A percentile compares a stretch with the other conserved stretches of the same genome.
phyloP scores from a whole-genome alignment of 345 rosid genomes.

The Citropsis articulata region DNA sequence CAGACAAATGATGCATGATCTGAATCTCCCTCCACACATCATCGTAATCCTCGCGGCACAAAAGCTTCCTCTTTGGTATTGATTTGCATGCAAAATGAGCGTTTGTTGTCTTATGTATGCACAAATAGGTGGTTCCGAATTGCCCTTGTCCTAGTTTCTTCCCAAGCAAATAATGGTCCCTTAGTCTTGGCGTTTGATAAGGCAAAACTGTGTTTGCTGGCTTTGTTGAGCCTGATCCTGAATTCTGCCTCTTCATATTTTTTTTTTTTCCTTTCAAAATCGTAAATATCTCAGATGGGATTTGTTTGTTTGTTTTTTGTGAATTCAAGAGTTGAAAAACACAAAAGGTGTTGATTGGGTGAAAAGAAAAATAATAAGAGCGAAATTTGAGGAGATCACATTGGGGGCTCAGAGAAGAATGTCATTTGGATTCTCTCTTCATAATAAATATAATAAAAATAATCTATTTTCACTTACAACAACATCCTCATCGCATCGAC shows the following conservation, averaged over 20 bases:
- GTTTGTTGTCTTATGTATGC: conserved; percentile 58
- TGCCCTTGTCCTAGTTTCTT: conserved; percentile 96
- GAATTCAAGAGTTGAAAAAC: neutral
- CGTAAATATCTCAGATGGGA: conserved; percentile 12
- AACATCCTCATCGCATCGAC: too few relatives aligned
- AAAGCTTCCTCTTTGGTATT: conserved; percentile 84
- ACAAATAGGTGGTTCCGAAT: conserved; percentile 85
- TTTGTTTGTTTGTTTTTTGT: neutral
- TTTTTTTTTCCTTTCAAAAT: neutral
- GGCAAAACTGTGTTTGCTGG: conserved; percentile 66
- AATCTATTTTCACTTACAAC: neutral
- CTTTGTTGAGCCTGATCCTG: conserved; percentile 28
- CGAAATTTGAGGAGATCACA: neutral
- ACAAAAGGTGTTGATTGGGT: neutral
- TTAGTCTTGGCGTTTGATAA: conserved; percentile 68
- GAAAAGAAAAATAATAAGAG: neutral
- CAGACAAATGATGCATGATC: conserved; percentile 98
- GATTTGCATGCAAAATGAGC: conserved; percentile 80
- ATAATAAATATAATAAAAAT: neutral
- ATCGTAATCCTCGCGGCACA: conserved; percentile 90
- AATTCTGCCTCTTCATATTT: conserved; percentile 15
- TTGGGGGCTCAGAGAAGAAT: neutral
- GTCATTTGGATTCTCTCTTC: neutral
- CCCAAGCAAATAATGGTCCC: conserved; percentile 79
- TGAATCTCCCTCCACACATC: conserved; percentile 98